A percentile compares a stretch with the other conserved stretches of the same genome.
These are phyloP conservation scores for Podochytrium sp. DNA, from an alignment of 192 early-diverging fungal species.

Conservation along the genomic window DNA sequence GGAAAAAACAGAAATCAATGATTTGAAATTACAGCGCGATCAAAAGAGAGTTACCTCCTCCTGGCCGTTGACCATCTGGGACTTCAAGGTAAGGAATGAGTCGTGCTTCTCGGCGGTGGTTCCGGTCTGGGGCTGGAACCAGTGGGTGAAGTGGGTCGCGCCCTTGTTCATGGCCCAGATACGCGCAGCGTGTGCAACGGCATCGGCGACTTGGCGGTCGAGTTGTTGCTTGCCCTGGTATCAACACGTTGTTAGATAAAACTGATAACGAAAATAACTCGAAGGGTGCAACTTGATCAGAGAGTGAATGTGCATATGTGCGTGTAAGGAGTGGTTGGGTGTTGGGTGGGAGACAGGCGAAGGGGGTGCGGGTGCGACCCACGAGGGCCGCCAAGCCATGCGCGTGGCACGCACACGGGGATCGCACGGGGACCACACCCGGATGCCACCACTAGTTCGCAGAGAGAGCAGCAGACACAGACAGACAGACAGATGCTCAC, in stretches of 20 bases:
- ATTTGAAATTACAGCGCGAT: conserved; percentile 18
- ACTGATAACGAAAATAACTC: not conserved
- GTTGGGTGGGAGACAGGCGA: too few relatives aligned
- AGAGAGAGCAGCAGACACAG: too few relatives aligned
- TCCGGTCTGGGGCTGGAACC: conserved; percentile 99
- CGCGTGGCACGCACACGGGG: too few relatives aligned
- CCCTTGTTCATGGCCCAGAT: conserved; percentile 97
- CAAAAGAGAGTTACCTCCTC: conserved; percentile 68
- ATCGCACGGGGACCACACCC: too few relatives aligned
- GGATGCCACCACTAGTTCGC: too few relatives aligned
- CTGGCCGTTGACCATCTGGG: conserved; percentile 76
- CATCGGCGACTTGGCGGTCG: conserved; percentile 93
- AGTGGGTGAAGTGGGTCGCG: conserved; percentile 98
- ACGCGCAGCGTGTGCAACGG: conserved; percentile 94
- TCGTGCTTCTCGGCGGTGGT: conserved; percentile 99
- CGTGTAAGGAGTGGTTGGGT: too few relatives aligned
- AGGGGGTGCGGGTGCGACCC: too few relatives aligned
- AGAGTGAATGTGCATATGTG: too few relatives aligned
- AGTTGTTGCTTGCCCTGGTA: conserved; percentile 80
- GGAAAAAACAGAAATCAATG: not conserved
- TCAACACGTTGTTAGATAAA: not conserved
- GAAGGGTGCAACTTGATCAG: too few relatives aligned
- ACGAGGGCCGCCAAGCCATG: too few relatives aligned
- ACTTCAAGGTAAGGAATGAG: conserved; percentile 90
- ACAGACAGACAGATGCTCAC: too few relatives aligned